Evolutionary conservation across 2,329 filamentous ascomycete species (phyloP), one percentile per base, ranked within the genome.

Genomic region (Aspergillus fumigatus): DNA sequence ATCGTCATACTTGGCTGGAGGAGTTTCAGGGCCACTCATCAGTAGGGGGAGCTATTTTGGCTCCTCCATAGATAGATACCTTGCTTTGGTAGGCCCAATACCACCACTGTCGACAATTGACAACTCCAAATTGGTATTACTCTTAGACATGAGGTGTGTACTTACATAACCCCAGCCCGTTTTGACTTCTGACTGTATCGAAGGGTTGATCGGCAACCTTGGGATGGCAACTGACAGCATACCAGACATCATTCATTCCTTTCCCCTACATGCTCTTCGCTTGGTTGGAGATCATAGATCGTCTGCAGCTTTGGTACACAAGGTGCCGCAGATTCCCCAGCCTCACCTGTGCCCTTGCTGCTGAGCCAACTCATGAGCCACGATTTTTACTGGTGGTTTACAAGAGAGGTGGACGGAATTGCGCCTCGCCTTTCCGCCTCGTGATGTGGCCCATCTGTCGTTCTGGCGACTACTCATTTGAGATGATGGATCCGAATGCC

Each of bases 1-100:
- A 54, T 52, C 50, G 53, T 55, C 49, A 35, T 58, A 51, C 59
- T 45, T 53, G 14, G 32, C 32, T 38, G 23, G 19, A 47, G 57
- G 53, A 53, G 48, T 43, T 45, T 50, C 50, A 48, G 27, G 41
- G 11, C 43, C 48, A 35, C 45, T 29, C 50, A 27, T 27, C 32
- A 21, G 35, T 49, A 38, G 32, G 26, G 43, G 35, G 35, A 38
- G 32, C 32, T 38, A 17, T 6, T 6, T 38, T 38, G 32, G 32
- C 32, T 38, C 17, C 14, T 38, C 14, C 32, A 45, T 45, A 14
- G 41, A 23, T 43, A 43, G n/a, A 43, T 21, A 21, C 41, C n/a
- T 19, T 45, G 21, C 32, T 17, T 38, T 3, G 32, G 11, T 35
- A 35, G 14, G 5, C 17, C 7, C 32, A 38, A 17, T 17, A 38